These are phyloP conservation scores for Knoxdaviesia proteae DNA, from an alignment of 2,329 filamentous ascomycete species.

Conservation along the genomic window DNA sequence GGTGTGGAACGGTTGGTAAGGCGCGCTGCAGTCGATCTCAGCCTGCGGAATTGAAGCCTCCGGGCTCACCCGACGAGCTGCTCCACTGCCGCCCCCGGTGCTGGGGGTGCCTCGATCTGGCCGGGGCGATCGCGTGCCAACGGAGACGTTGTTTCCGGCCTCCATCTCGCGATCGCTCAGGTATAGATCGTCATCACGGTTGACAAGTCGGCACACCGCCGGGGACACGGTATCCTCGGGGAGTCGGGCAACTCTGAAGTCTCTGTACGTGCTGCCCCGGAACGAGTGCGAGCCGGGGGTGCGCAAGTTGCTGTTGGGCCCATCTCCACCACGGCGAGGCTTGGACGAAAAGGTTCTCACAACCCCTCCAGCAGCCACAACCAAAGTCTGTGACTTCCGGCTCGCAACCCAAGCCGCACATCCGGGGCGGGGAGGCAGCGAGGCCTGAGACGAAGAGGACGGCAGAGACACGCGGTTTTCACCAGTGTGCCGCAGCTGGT, in stretches of 20 bases:
- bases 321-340: conserved; percentile 30
- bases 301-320: conserved; percentile 9
- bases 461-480: conserved; percentile 58
- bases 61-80: conserved; percentile 16
- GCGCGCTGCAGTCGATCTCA: conserved; percentile 87
- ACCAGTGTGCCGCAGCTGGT: conserved; percentile 50
- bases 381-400: conserved; percentile 39
- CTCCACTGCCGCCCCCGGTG: no score
- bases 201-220: conserved; percentile 31
- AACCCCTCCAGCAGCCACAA: conserved; percentile 42
- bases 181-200: conserved; percentile 26
- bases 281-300: conserved; percentile 7
- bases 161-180: conserved; percentile 31
- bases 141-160: conserved; percentile 30
- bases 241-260: conserved; percentile 44
- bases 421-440: conserved; percentile 29
- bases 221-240: conserved; percentile 38
- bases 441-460: conserved; percentile 14
- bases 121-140: conserved; percentile 14
- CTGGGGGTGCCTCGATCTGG: no score
- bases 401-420: conserved; percentile 47
- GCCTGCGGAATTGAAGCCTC: conserved; percentile 51
- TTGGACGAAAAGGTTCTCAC: conserved; percentile 45
- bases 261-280: conserved; percentile 37
- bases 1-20: conserved; percentile 91